A percentile compares a stretch with the other conserved stretches of the same genome.
These are phyloP conservation scores for Microthlaspi erraticum DNA, from an alignment of 345 rosid genomes.

Conservation along the genomic window DNA sequence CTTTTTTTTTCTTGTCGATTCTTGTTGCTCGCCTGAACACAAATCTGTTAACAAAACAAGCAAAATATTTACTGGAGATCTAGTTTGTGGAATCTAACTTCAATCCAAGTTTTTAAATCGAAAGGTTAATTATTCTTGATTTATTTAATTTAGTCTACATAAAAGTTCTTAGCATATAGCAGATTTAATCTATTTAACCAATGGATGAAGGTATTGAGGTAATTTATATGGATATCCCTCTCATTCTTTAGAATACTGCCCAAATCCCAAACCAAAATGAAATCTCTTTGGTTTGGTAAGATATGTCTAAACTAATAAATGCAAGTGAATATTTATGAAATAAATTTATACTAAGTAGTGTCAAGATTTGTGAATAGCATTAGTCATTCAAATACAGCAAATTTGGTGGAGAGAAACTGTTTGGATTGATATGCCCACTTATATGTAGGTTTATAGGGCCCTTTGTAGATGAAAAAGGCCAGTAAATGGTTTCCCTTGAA, in stretches of 20 bases:
- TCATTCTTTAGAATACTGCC: no score
- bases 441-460: neutral
- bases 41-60: slow-evolving; percentile 30
- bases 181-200: neutral
- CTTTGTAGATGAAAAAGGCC: neutral
- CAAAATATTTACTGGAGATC: slow-evolving; percentile 25
- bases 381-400: no score
- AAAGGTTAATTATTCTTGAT: neutral
- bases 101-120: neutral
- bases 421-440: neutral
- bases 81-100: neutral
- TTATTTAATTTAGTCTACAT: neutral
- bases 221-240: no score
- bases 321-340: no score
- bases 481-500: neutral
- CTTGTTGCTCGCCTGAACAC: slow-evolving; percentile 36
- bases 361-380: no score
- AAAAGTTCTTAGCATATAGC: neutral
- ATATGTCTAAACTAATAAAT: no score
- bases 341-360: no score
- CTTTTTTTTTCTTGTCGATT: slow-evolving; percentile 40
- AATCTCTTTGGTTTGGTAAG: no score
- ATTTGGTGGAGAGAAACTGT: no score
- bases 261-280: no score
- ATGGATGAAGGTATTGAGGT: neutral